phyloP scores from a whole-genome alignment of 2,329 filamentous ascomycete genomes.

The Ascocoryne sarcoides region DNA sequence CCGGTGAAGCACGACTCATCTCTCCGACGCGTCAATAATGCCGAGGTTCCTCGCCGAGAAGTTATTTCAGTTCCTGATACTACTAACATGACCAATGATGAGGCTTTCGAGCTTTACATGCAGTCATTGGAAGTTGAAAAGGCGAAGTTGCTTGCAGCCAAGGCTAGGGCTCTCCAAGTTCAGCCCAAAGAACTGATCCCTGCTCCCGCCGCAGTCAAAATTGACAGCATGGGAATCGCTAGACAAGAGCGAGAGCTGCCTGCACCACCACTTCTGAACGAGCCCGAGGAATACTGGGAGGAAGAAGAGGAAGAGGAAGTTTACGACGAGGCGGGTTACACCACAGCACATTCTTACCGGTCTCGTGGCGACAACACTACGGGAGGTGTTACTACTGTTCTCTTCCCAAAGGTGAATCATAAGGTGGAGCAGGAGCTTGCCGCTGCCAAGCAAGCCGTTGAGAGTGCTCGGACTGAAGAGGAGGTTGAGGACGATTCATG shows the following conservation, averaged over 20 bases:
- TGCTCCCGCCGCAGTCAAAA: too few relatives aligned
- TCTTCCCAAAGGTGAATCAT: constrained; percentile 64
- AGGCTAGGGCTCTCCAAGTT: too few relatives aligned
- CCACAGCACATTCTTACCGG: constrained; percentile 69
- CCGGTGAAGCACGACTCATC: too few relatives aligned
- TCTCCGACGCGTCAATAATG: constrained; percentile 35
- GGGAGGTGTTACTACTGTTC: constrained; percentile 50
- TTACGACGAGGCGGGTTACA: constrained; percentile 59
- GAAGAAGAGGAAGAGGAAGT: constrained; percentile 56
- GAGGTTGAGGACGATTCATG: constrained; percentile 83
- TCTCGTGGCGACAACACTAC: constrained; percentile 69
- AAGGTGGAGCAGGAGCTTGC: constrained; percentile 67
- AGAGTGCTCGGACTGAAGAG: constrained; percentile 42
- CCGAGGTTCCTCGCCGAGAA: too few relatives aligned
- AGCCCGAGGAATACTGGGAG: constrained; percentile 56
- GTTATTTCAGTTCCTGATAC: too few relatives aligned
- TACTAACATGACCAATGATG: too few relatives aligned
- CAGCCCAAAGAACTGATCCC: too few relatives aligned
- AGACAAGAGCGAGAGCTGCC: constrained; percentile 13
- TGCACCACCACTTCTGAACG: constrained; percentile 29
- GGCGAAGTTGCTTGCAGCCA: too few relatives aligned
- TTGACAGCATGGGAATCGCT: too few relatives aligned
- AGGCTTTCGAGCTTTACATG: too few relatives aligned
- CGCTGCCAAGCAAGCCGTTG: constrained; percentile 35
- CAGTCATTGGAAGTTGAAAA: too few relatives aligned